A percentile compares a stretch with the other conserved stretches of the same genome.
Conservation (phyloP, 129 eudicot species). For the Cynara cardunculus region DNA sequence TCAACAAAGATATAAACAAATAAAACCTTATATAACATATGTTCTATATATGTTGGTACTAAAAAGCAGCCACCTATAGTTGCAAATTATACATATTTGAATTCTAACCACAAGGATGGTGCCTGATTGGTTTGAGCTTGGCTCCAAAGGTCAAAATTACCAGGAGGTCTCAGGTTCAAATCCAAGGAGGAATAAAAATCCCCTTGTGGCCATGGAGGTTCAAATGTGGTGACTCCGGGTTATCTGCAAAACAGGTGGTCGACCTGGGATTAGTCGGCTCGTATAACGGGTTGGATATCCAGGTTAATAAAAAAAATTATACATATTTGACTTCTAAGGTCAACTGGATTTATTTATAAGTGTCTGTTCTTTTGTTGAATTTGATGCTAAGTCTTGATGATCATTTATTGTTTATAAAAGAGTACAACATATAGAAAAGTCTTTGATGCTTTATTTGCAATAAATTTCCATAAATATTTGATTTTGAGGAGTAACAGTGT, state of each 20-base stretch:
- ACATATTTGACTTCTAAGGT: slow-evolving; percentile 17
- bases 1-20: background rate
- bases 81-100: slow-evolving; percentile 10
- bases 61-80: slow-evolving; percentile 4
- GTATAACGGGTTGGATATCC: no score
- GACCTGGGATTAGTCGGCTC: no score
- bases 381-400: background rate
- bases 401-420: background rate
- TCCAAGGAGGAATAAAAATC: no score
- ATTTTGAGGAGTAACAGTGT: background rate
- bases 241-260: no score
- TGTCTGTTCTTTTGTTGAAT: background rate
- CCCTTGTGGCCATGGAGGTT: no score
- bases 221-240: no score
- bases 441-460: slow-evolving; percentile 8
- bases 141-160: no score
- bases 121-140: no score
- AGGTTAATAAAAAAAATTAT: no score
- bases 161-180: no score
- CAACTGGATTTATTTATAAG: background rate
- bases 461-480: background rate
- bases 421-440: background rate
- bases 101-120: no score
- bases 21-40: no score
- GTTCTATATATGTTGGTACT: background rate